These are phyloP conservation scores for Neltuma alba DNA, from an alignment of 306 rosid genomes.

Conservation along the genomic window DNA sequence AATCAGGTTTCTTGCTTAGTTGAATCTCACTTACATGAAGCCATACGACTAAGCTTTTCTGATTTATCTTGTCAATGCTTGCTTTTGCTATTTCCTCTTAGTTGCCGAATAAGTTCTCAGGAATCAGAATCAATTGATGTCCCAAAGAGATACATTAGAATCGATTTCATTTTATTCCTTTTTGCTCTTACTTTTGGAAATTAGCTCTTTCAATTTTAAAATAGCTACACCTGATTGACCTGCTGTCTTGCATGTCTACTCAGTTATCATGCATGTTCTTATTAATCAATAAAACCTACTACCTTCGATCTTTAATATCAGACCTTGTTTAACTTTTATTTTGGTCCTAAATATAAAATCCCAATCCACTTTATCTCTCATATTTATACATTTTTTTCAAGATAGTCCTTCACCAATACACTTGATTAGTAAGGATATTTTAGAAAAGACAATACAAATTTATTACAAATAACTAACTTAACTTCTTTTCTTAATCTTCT, in stretches of 20 bases:
- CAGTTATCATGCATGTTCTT: background rate
- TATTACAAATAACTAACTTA: no score
- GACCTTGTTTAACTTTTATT: no score
- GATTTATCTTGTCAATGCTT: constrained; percentile 7
- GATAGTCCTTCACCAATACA: no score
- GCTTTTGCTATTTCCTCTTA: constrained; percentile 26
- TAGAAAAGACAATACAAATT: no score
- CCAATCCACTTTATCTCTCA: no score
- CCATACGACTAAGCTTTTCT: constrained; percentile 7
- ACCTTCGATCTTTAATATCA: no score
- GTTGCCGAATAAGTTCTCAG: background rate
- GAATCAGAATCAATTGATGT: constrained; percentile 5
- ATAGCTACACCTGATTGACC: background rate
- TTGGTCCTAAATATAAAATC: no score
- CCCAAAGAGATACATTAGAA: background rate
- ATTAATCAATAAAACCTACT: background rate
- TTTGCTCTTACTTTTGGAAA: background rate
- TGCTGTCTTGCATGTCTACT: background rate
- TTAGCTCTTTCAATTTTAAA: background rate
- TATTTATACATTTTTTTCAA: no score
- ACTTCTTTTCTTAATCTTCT: no score
- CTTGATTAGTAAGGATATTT: no score
- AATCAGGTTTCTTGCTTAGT: constrained; percentile 1
- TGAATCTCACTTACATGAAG: background rate
- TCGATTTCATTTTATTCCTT: background rate